These are phyloP conservation scores for Sporopachydermia quercuum DNA, from an alignment of 805 yeast species.

Conservation along the genomic window DNA sequence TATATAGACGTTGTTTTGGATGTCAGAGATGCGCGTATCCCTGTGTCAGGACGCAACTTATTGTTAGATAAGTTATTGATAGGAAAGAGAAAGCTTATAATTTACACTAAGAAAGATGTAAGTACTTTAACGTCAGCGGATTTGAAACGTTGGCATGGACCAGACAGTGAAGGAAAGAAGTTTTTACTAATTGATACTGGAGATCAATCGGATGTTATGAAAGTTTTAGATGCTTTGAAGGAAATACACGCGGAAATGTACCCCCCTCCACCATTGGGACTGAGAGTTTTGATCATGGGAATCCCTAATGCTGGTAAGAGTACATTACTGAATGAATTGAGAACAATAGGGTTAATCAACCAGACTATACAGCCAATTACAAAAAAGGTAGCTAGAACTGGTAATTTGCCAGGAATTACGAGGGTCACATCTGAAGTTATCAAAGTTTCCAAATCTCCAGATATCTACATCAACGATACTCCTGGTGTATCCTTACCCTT, in stretches of 20 bases:
- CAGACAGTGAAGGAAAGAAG: conserved; percentile 19
- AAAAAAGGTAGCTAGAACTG: conserved; percentile 68
- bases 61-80: conserved; percentile 55
- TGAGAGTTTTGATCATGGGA: conserved; percentile 65
- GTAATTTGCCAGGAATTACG: conserved; percentile 86
- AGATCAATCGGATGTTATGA: conserved; percentile 30
- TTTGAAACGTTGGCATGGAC: conserved; percentile 34
- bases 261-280: conserved; percentile 76
- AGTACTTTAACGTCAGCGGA: conserved; percentile 27
- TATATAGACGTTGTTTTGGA: conserved; percentile 75
- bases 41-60: conserved; percentile 67
- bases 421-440: conserved; percentile 64
- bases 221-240: conserved; percentile 34
- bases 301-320: conserved; percentile 99
- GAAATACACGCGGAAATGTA: conserved; percentile 24
- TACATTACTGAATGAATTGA: conserved; percentile 61
- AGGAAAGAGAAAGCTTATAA: conserved; percentile 37
- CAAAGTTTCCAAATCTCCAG: conserved; percentile 42
- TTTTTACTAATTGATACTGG: conserved; percentile 48
- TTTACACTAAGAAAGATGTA: conserved; percentile 68
- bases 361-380: too few species aligned
- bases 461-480: conserved; percentile 65
- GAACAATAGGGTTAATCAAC: conserved; percentile 27
- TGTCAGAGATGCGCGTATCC: conserved; percentile 81
- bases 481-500: conserved; percentile 88